phyloP scores from a whole-genome alignment of 371 early-diverging fungal genomes.

The Apophysomyces elegans region DNA sequence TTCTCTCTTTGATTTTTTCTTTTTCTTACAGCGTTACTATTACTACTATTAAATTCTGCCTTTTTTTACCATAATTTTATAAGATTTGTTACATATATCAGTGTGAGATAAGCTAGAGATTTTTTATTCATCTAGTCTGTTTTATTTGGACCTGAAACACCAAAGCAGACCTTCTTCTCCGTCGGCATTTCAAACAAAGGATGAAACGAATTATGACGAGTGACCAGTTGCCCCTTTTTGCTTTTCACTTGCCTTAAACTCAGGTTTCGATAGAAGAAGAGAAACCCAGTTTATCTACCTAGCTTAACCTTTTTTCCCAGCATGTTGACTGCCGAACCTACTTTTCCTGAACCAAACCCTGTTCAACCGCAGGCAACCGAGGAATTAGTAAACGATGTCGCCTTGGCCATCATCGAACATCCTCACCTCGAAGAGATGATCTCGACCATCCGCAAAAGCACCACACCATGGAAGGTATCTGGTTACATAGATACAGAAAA shows the following conservation, averaged over 20 bases:
- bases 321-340: constrained; percentile 31
- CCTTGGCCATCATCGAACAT: constrained; percentile 71
- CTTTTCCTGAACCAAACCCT: constrained; percentile 18
- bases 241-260: constrained; percentile 27
- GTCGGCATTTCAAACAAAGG: neutral
- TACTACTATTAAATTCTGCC: constrained; percentile 5
- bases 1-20: constrained; percentile 37
- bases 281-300: no score
- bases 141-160: neutral
- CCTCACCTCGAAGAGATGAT: constrained; percentile 83
- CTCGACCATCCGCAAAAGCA: constrained; percentile 63
- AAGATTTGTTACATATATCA: no score
- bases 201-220: neutral
- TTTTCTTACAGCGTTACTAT: constrained; percentile 36
- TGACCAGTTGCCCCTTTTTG: constrained; percentile 18
- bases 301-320: constrained; percentile 30
- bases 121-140: no score
- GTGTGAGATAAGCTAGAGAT: no score
- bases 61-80: neutral
- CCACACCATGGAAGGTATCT: constrained; percentile 89
- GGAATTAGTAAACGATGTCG: constrained; percentile 50
- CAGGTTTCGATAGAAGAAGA: constrained; percentile 32
- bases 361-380: neutral
- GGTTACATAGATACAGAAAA: neutral
- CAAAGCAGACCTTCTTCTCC: no score